Base-by-base conservation (phyloP, 1,284 basidiomycete genomes). In the Ceratobasidium sp. region DNA sequence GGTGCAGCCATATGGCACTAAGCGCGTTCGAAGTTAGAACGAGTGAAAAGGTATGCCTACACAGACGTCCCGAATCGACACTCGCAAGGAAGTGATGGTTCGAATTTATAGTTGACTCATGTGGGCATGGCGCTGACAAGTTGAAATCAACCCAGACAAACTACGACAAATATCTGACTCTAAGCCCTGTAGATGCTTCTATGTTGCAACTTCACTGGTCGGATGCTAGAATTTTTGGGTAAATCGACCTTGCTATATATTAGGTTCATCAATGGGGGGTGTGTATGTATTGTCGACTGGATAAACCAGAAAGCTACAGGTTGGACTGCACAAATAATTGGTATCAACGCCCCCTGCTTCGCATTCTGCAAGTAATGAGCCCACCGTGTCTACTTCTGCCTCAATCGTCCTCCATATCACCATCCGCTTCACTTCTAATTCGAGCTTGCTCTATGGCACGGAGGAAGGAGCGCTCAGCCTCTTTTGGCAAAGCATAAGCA, bases 401-500 rank as follows among this genome's bases (percentile, higher is more conserved):
- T 61, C 24, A 59, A 19, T 48, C 46, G 8, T 71, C 53, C 4
- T 51, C 48, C 54, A 27, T 56, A n/a, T 37, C 53, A 9, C 39
- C 54, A 16, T 74, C 63, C 22, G 39, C 11, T 53, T 61, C 31
- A 24, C 72, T 63, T 41, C 68, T 76, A 46, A 74, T 53, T 48
- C 58, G 53, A 5, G 76, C 77, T 59, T 78, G 78, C 37, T 77
- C 74, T 41, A 78, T 74, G 14, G 78, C 78, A 49, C 77, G 76
- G 43, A 74, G 46, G 13, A 78, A 58, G 27, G 71, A 75, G 14
- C 62, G 72, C 27, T 62, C 66, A 71, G 71, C 74, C 62, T 73
- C 74, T 73, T 61, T 72, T 46, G 63, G 58, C 34, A 51, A 39
- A n/a, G 27, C 22, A 49, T 43, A 73, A 48, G 65, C 53, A 13